Conservation (phyloP, 306 rosid species). For the Malus sieversii region DNA sequence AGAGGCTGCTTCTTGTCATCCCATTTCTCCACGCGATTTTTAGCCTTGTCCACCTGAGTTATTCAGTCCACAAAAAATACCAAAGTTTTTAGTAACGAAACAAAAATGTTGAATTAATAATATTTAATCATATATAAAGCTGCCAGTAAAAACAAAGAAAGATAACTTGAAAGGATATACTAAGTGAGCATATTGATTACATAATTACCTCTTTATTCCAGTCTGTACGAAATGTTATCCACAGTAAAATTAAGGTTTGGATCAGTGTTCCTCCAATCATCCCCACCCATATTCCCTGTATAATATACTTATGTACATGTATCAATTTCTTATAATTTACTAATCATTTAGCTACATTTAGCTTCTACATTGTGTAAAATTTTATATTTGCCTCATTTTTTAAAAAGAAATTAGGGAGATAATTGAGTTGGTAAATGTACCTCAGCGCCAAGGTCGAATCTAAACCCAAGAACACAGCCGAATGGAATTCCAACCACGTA, state of each 20-base stretch:
- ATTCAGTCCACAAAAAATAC: background rate
- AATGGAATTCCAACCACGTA: constrained; percentile 54
- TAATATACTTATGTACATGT: no score
- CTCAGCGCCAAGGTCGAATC: constrained; percentile 55
- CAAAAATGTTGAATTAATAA: background rate
- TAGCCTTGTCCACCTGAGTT: constrained; percentile 38
- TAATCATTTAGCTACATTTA: background rate
- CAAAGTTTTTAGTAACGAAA: no score
- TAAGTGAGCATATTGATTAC: background rate
- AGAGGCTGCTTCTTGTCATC: constrained; percentile 21
- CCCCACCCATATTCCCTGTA: constrained; percentile 77
- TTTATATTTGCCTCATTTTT: background rate
- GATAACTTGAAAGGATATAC: no score
- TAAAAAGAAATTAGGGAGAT: no score
- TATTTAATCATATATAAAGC: background rate
- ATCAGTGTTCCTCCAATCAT: constrained; percentile 67
- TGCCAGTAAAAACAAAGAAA: no score
- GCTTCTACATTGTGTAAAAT: background rate
- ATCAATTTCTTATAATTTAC: background rate
- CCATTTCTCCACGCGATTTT: constrained; percentile 37
- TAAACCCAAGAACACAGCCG: constrained; percentile 61
- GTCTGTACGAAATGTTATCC: constrained; percentile 59
- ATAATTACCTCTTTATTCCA: constrained; percentile 62
- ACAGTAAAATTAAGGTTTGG: constrained; percentile 56
- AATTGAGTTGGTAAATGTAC: background rate